These are phyloP conservation scores for Ustilago crameri DNA, from an alignment of 1,284 basidiomycete species.

Conservation along the genomic window DNA sequence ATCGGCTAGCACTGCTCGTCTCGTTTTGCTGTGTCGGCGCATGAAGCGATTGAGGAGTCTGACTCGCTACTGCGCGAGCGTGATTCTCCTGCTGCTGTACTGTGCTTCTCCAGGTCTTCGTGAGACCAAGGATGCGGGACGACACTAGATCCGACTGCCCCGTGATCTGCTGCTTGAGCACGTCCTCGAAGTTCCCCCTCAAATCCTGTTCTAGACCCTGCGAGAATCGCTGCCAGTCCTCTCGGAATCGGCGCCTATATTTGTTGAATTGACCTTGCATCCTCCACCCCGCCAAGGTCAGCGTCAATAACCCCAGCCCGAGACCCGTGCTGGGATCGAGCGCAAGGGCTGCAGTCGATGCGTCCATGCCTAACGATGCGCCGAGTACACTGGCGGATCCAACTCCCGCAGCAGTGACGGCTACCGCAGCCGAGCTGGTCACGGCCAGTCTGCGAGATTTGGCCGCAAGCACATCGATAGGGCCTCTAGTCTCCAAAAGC, in stretches of 20 bases:
- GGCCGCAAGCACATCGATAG: slow-evolving; percentile 46
- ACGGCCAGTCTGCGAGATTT: slow-evolving; percentile 48
- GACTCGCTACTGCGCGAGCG: slow-evolving; percentile 3
- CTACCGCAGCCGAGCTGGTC: slow-evolving; percentile 31
- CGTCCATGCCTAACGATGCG: slow-evolving; percentile 32
- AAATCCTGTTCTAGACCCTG: slow-evolving; percentile 57
- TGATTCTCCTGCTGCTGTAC: slow-evolving; percentile 16
- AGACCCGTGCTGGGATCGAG: slow-evolving; percentile 60
- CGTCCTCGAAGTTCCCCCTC: slow-evolving; percentile 24
- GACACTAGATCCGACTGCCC: slow-evolving; percentile 25
- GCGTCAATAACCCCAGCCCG: slow-evolving; percentile 60
- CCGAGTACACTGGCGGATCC: slow-evolving; percentile 45
- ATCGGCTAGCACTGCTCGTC: no score
- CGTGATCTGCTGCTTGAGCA: slow-evolving; percentile 22
- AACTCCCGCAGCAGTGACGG: slow-evolving; percentile 35
- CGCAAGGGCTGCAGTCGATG: slow-evolving; percentile 33
- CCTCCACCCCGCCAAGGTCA: slow-evolving; percentile 60
- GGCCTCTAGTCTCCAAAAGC: slow-evolving; percentile 46
- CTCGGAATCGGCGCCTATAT: slow-evolving; percentile 60
- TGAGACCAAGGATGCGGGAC: slow-evolving; percentile 12
- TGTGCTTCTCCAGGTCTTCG: slow-evolving; percentile 5
- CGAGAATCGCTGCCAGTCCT: slow-evolving; percentile 63
- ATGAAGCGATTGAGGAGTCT: not conserved
- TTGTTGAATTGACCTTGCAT: slow-evolving; percentile 67
- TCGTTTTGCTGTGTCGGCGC: not conserved